A percentile compares a stretch with the other conserved stretches of the same genome.
Evolutionary conservation across 306 rosid species (phyloP).

Genomic region (Calophaca sinica): DNA sequence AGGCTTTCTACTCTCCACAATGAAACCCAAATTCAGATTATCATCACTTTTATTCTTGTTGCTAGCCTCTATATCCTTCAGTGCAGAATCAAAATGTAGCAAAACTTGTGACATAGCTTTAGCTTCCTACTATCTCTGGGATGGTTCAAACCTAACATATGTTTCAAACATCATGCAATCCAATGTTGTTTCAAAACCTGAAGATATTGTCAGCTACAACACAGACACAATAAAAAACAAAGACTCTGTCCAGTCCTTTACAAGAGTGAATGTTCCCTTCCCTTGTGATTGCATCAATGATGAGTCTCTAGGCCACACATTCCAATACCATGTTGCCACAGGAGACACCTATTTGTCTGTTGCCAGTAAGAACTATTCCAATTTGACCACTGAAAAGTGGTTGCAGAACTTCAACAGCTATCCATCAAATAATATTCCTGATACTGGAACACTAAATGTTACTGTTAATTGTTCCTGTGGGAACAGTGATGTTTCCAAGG

Average conservation of each 20-base stretch:
- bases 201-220: constrained; percentile 54
- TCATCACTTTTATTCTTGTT: constrained; percentile 30
- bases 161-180: constrained; percentile 46
- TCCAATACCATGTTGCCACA: constrained; percentile 37
- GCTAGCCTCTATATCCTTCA: constrained; percentile 14
- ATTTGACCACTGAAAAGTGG: constrained; percentile 57
- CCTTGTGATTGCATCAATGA: constrained; percentile 60
- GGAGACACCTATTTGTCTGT: constrained; percentile 51
- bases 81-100: constrained; percentile 60
- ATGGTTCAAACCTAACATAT: constrained; percentile 29
- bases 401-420: constrained; percentile 54
- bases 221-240: constrained; percentile 37
- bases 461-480: constrained; percentile 80
- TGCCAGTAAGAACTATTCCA: constrained; percentile 48
- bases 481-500: constrained; percentile 52
- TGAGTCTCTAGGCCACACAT: constrained; percentile 58
- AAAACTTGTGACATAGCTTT: constrained; percentile 59
- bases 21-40: constrained; percentile 8
- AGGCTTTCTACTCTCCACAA: too few relatives aligned
- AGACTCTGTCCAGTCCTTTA: neutral
- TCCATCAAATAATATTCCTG: constrained; percentile 43
- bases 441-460: constrained; percentile 48
- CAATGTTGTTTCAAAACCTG: neutral
- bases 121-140: constrained; percentile 61
- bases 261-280: constrained; percentile 68